Evolutionary conservation across 1,284 basidiomycete genomes (phyloP).

Genomic region (Leccinum angustisporum): DNA sequence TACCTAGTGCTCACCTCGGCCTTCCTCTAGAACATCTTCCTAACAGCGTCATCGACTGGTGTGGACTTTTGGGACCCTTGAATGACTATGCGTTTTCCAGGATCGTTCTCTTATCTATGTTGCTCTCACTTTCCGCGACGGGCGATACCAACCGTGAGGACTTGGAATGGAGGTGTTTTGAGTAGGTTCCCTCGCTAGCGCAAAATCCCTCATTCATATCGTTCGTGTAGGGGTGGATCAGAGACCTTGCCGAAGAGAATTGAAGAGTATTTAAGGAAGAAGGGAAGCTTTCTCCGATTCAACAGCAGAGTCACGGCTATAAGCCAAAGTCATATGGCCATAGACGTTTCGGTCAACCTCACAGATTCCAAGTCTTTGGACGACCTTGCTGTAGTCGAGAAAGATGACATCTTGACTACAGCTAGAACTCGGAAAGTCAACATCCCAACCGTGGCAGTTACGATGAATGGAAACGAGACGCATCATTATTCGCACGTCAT

Average conservation of each 20-base stretch:
- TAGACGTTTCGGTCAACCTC: not conserved
- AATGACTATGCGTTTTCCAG: not conserved
- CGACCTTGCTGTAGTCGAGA: not conserved
- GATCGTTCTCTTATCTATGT: not conserved
- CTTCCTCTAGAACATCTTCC: constrained; percentile 16
- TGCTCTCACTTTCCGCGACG: not conserved
- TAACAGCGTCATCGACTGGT: constrained; percentile 24
- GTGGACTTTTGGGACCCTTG: constrained; percentile 5
- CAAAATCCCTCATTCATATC: not conserved
- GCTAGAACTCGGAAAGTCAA: not conserved
- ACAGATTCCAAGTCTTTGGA: too few relatives aligned
- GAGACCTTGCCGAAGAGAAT: constrained; percentile 9
- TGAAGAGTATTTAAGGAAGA: constrained; percentile 4
- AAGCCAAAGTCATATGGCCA: not conserved
- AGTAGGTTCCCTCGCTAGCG: not conserved
- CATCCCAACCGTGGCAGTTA: not conserved
- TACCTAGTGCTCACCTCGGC: constrained; percentile 16
- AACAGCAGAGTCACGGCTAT: constrained; percentile 12
- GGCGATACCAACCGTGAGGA: not conserved
- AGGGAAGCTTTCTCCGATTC: constrained; percentile 1
- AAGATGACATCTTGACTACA: not conserved
- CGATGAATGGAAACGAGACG: not conserved
- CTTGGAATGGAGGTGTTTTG: constrained; percentile 17
- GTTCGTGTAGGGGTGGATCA: constrained; percentile 12
- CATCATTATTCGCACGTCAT: not conserved